phyloP scores from a whole-genome alignment of 2,329 filamentous ascomycete species.

The Nothophoma quercina region DNA sequence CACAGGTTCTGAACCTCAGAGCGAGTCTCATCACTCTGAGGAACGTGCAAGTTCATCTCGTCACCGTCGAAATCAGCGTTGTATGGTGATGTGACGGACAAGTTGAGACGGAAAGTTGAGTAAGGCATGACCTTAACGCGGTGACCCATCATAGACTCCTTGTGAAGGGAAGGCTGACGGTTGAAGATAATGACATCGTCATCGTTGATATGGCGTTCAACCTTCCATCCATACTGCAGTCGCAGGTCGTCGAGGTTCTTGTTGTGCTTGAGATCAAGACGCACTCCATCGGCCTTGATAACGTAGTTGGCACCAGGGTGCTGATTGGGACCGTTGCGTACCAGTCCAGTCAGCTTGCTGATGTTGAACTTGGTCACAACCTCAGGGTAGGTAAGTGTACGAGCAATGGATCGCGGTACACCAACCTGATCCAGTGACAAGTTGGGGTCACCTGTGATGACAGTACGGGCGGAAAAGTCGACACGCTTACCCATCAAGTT shows the following conservation, averaged over 20 bases:
- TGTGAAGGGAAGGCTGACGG: constrained; percentile 97
- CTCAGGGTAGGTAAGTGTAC: constrained; percentile 93
- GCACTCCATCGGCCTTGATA: constrained; percentile 88
- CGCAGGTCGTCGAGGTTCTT: constrained; percentile 85
- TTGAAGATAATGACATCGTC: constrained; percentile 99
- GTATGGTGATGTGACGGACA: constrained; percentile 98
- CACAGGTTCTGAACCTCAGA: constrained; percentile 94
- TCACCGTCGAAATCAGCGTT: constrained; percentile 99
- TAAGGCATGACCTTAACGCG: constrained; percentile 98
- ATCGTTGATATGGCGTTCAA: constrained; percentile 94
- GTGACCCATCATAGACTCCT: constrained; percentile 99
- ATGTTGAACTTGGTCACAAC: constrained; percentile 99
- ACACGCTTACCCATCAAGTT: constrained; percentile 98
- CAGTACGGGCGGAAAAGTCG: constrained; percentile 98
- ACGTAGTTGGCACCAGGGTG: constrained; percentile 98
- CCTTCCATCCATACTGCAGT: constrained; percentile 96
- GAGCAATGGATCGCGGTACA: constrained; percentile 91
- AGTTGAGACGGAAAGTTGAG: constrained; percentile 95
- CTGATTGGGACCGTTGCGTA: constrained; percentile 92
- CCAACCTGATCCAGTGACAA: constrained; percentile 96
- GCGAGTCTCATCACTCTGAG: constrained; percentile 94
- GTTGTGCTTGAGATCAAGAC: constrained; percentile 94
- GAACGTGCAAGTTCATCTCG: constrained; percentile 99
- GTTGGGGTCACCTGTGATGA: constrained; percentile 98
- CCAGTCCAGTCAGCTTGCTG: constrained; percentile 84